Conservation (phyloP, 23 red algal genomes). For the Gracilaria vermiculophylla region DNA sequence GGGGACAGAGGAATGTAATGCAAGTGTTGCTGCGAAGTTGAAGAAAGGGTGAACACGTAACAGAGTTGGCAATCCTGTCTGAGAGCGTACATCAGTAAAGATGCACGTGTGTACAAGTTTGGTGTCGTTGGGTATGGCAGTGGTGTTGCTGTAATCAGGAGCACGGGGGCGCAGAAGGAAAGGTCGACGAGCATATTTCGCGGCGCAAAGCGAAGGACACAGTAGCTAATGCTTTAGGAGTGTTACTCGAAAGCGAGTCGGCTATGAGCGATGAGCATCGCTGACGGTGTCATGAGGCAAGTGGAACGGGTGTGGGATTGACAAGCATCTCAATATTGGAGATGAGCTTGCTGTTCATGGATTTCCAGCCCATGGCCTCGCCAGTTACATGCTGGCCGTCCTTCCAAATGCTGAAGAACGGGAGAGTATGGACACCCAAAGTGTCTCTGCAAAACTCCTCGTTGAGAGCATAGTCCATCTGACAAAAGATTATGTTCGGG, state of each 20-base stretch:
- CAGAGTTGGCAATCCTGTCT: background rate
- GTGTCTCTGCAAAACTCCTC: conserved; percentile 30
- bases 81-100: conserved; percentile 1
- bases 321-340: conserved; percentile 14
- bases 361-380: conserved; percentile 51
- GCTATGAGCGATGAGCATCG: background rate
- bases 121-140: background rate
- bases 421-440: conserved; percentile 22
- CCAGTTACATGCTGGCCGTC: conserved; percentile 11
- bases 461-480: conserved; percentile 44
- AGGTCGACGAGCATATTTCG: background rate
- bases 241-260: background rate
- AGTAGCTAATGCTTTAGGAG: background rate
- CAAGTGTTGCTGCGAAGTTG: background rate
- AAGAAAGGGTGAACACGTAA: background rate
- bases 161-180: background rate
- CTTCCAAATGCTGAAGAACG: conserved; percentile 42
- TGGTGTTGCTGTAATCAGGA: too few species aligned
- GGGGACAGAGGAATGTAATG: too few species aligned
- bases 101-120: background rate
- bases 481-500: conserved; percentile 16
- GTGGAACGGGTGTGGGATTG: background rate
- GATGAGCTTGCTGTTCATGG: conserved; percentile 27
- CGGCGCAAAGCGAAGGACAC: background rate
- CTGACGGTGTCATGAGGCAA: background rate